Evolutionary conservation across 2,329 filamentous ascomycete species (phyloP), one percentile per base, ranked within the genome.

Genomic region (Rutstroemia sp.): DNA sequence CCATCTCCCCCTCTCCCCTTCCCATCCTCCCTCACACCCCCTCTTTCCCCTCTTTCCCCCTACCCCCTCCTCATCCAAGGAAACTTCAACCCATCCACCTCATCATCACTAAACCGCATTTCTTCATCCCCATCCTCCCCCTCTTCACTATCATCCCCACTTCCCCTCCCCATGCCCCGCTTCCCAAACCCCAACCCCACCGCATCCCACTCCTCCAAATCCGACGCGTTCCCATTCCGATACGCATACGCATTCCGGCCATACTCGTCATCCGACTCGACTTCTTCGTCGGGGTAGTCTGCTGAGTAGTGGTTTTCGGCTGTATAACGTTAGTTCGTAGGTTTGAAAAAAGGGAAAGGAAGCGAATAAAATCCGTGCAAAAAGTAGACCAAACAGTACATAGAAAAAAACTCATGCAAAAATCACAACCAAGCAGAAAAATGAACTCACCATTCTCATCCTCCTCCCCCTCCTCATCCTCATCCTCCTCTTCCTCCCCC

Each of bases 241-340:
- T 78, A 84, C 37, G 73, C 70, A 66, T 84, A 84, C 1, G 80
- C 68, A 54, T 81, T 77, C 9, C 75, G 73, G 45, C 76, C 79
- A 59, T 77, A 81, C 68, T 87, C 83, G 61, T 87, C 84, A 63
- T 90, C 87, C 16, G 82, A 85, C 46, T 82, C 84, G 14, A 90
- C 78, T 68, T 92, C 88, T 54, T 92, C 87, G 60, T 92, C 88
- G 0, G 88, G 88, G 63, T 92, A 92, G 68, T 92, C 88, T 54
- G 87, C 85, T 3, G 84, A 83, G 67, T 91, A 90, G 70, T 89
- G 84, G 65, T 89, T 86, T 68, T 92, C 88, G 38, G 88, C 86
- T 84, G 58, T n/a, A n/a, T n/a, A n/a, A n/a, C n/a, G 30, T 63
- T 65, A 64, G 61, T 49, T 59, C 9, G 25, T 48, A 2, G n/a